phyloP scores from a whole-genome alignment of 108 stramenopile species.

The Cyclostephanos tholiformis region DNA sequence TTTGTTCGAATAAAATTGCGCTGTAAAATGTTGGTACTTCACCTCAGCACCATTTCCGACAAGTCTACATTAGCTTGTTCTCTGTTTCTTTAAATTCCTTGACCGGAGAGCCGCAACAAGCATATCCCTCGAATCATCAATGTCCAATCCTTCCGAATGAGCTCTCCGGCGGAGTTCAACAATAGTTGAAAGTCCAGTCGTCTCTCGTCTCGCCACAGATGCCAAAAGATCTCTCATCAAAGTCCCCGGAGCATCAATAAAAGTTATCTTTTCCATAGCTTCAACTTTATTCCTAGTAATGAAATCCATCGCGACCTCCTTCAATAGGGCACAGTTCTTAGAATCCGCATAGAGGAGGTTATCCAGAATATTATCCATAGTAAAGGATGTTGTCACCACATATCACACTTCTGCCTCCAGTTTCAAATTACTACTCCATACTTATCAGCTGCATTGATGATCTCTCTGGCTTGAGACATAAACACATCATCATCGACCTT shows the following conservation, averaged over 20 bases:
- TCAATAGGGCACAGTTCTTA: background rate
- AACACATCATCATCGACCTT: background rate
- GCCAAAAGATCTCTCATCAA: background rate
- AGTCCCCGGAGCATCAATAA: background rate
- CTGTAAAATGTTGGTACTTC: too few relatives aligned
- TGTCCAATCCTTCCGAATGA: too few relatives aligned
- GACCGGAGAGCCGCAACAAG: background rate
- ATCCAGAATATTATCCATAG: background rate
- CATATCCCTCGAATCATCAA: too few relatives aligned
- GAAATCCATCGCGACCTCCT: constrained; percentile 9
- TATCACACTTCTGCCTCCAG: background rate
- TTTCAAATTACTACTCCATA: background rate
- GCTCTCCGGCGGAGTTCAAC: too few relatives aligned
- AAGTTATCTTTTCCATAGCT: background rate
- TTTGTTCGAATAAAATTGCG: too few relatives aligned
- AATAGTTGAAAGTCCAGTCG: constrained; percentile 35
- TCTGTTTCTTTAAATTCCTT: too few relatives aligned
- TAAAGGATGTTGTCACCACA: background rate
- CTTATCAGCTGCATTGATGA: constrained; percentile 1
- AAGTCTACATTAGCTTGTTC: too few relatives aligned
- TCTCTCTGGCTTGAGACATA: background rate
- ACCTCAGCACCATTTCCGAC: too few relatives aligned
- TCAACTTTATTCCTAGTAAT: background rate
- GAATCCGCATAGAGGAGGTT: constrained; percentile 1
- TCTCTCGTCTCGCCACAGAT: background rate